Base-by-base conservation (phyloP, 2,329 filamentous ascomycete genomes). In the Diaporthe sp. region DNA sequence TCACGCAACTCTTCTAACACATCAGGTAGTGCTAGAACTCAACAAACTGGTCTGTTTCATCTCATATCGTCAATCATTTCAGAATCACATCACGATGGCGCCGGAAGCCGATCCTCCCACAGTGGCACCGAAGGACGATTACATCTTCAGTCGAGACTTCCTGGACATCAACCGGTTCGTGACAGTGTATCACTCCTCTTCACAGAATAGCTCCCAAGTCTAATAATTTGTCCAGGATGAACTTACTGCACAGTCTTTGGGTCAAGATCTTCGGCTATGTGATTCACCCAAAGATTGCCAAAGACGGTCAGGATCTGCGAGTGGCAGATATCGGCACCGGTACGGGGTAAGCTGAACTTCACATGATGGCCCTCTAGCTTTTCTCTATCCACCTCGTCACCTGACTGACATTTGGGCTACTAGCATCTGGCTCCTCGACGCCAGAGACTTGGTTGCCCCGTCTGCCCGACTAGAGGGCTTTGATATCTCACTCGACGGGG, bases 301-400 rank as follows among this genome's bases (percentile, higher is more conserved):
- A 42, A 2, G 61, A 77, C 1, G 49, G 12, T 0, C 25, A 71
- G 15, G 61, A 77, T 28, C 57, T 81, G 12, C 73, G 76, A 4
- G 65, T 81, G 13, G 79, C 80, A 42, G 80, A 81, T 51, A 68
- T 81, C 10, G 81, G 79, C 25, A 79, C 77, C 9, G 79, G 80
- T 9, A 81, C 80, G 6, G 79, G 75, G 80, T 81, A 31, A 67
- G 78, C 77, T n/a, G 7, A 5, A 1, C 22, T 20, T 47, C 37
- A 15, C 22, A 22, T 5, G 4, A 17, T 10, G 25, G 25, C 8
- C 12, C 8, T 37, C 13, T 12, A 3, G 22, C 31, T 31, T 31
- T 31, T 31, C 31, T 7, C 15, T 8, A 12, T 4, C n/a, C 22
- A 25, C 34, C 4, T 13, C 17, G 13, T 20, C 28, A 12, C 17